Conservation (phyloP, 179 eudicot species). For the Camellia oleifera region DNA sequence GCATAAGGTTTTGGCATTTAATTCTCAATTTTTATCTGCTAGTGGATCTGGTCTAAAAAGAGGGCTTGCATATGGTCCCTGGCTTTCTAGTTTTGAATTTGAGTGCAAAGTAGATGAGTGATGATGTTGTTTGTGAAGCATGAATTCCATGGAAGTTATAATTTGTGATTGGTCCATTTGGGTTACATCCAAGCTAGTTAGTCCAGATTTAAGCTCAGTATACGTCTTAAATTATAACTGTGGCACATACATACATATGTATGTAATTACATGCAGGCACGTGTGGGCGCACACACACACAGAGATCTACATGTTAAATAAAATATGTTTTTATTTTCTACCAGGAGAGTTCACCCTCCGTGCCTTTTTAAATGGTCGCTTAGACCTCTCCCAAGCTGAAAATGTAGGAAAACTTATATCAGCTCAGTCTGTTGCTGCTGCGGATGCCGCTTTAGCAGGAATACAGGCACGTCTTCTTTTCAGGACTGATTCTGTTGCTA, state of each 20-base stretch:
- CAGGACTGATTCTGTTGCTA: not conserved
- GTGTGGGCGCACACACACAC: not conserved
- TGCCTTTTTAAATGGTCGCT: conserved; percentile 94
- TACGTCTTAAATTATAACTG: not conserved
- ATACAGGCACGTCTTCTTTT: conserved; percentile 56
- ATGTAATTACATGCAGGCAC: not conserved
- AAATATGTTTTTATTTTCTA: conserved; percentile 14
- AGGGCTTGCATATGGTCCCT: not conserved
- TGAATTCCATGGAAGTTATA: not conserved
- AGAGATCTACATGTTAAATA: not conserved
- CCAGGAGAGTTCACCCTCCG: conserved; percentile 98
- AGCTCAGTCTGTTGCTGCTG: conserved; percentile 80
- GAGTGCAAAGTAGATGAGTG: not conserved
- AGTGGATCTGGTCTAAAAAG: too few relatives aligned
- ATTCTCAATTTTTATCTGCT: not conserved
- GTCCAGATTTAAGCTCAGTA: too few relatives aligned
- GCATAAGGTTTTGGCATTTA: not conserved
- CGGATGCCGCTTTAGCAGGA: conserved; percentile 97
- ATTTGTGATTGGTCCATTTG: not conserved
- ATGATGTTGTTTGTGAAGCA: too few relatives aligned
- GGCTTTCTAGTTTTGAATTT: not conserved
- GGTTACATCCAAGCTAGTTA: not conserved
- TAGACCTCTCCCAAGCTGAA: conserved; percentile 95
- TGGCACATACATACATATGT: not conserved
- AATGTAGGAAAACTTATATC: conserved; percentile 83